Conservation (phyloP, 345 rosid genomes). For the Geranium brycei region DNA sequence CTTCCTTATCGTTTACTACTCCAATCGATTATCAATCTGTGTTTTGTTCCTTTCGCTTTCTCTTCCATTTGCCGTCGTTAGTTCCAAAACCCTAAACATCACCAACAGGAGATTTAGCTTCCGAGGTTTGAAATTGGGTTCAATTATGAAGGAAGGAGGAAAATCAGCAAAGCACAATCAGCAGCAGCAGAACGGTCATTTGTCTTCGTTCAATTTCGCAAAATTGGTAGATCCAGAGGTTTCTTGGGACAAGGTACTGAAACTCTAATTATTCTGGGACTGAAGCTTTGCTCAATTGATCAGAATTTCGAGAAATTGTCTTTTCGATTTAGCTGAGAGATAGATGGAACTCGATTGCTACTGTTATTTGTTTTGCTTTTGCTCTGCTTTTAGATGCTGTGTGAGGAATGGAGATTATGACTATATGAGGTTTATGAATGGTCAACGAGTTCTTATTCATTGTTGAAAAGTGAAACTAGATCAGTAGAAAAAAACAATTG, state of each 20-base stretch:
- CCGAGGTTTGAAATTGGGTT: neutral
- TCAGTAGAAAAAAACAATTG: neutral
- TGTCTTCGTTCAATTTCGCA: constrained; percentile 53
- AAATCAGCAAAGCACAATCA: constrained; percentile 39
- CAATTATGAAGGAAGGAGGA: constrained; percentile 39
- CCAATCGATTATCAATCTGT: neutral
- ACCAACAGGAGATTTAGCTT: neutral
- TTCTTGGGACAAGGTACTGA: constrained; percentile 73
- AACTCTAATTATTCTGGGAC: neutral
- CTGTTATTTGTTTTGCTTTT: neutral
- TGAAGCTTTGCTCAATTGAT: neutral
- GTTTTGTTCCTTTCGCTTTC: neutral
- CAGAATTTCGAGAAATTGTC: neutral
- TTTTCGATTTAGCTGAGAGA: neutral
- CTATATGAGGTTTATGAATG: neutral
- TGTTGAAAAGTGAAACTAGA: no score
- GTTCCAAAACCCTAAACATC: neutral
- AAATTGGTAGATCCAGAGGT: constrained; percentile 81
- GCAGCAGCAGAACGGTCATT: constrained; percentile 53
- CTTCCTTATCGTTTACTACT: neutral
- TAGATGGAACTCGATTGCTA: neutral
- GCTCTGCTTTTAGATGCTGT: no score
- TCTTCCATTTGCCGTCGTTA: neutral
- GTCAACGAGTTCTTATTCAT: neutral
- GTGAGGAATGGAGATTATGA: neutral